A percentile compares a stretch with the other conserved stretches of the same genome.
These are phyloP conservation scores for Chalciporus piperatus DNA, from an alignment of 768 basidiomycete species.

Conservation along the genomic window DNA sequence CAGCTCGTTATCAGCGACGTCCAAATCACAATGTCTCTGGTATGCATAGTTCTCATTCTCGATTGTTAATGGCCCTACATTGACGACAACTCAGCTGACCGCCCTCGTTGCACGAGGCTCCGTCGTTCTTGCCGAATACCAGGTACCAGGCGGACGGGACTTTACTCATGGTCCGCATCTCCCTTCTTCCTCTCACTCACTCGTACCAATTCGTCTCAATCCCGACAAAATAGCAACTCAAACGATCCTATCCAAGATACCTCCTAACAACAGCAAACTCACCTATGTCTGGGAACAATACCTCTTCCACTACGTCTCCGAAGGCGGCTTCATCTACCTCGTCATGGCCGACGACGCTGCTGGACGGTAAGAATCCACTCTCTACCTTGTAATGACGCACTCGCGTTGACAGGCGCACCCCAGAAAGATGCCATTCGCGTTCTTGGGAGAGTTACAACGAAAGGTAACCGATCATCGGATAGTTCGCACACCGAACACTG, in stretches of 20 bases:
- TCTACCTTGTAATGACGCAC: background rate
- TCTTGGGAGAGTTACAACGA: slow-evolving; percentile 82
- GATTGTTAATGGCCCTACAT: background rate
- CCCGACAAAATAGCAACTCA: slow-evolving; percentile 56
- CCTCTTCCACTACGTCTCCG: slow-evolving; percentile 91
- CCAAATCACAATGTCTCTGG: slow-evolving; percentile 25
- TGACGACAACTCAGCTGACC: slow-evolving; percentile 56
- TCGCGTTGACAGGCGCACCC: background rate
- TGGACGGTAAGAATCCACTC: slow-evolving; percentile 60
- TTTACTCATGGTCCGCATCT: slow-evolving; percentile 76
- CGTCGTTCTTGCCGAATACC: slow-evolving; percentile 84
- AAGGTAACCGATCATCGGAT: slow-evolving; percentile 41
- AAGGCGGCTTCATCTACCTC: slow-evolving; percentile 82
- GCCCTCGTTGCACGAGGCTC: slow-evolving; percentile 77
- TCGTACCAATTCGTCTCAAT: background rate
- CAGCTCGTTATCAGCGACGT: background rate
- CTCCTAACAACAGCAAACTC: slow-evolving; percentile 81
- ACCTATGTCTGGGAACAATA: slow-evolving; percentile 93
- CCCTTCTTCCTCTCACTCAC: background rate
- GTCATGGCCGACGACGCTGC: slow-evolving; percentile 94
- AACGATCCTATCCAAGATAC: slow-evolving; percentile 92
- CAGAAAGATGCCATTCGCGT: slow-evolving; percentile 94
- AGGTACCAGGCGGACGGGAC: slow-evolving; percentile 67
- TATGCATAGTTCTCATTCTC: slow-evolving; percentile 3
- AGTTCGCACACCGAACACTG: slow-evolving; percentile 2